Evolutionary conservation across 2,329 filamentous ascomycete genomes (phyloP).

Genomic region (Trichophyton equinum): DNA sequence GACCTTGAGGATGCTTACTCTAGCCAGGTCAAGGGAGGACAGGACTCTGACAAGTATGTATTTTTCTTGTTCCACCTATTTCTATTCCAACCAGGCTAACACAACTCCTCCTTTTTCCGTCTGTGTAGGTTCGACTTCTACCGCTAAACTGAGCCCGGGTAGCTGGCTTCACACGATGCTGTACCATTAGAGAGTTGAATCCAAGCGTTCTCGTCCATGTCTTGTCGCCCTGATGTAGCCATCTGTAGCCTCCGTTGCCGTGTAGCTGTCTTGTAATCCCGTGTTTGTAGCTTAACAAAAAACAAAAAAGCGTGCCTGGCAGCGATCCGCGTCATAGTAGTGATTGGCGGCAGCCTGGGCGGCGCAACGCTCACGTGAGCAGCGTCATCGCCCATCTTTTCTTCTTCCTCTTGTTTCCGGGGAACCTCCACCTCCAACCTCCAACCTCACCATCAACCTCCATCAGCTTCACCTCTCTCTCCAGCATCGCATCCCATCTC

Average conservation of each 20-base stretch:
- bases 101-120: neutral
- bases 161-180: neutral
- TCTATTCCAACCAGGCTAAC: slow-evolving; percentile 29
- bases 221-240: neutral
- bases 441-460: neutral
- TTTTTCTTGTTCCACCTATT: neutral
- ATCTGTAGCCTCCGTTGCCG: neutral
- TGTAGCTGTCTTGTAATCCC: too few species aligned
- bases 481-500: neutral
- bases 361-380: neutral
- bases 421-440: neutral
- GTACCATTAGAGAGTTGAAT: slow-evolving; percentile 1
- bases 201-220: neutral
- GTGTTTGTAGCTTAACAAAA: too few species aligned
- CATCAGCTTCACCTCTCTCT: neutral
- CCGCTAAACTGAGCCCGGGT: slow-evolving; percentile 36
- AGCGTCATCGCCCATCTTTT: neutral
- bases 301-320: neutral
- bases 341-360: neutral
- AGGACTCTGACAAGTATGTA: slow-evolving; percentile 50
- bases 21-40: slow-evolving; percentile 79
- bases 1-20: slow-evolving; percentile 97
- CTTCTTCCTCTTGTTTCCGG: neutral
- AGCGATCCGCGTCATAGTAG: neutral
- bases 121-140: slow-evolving; percentile 78